Base-by-base conservation (phyloP, 768 basidiomycete species). In the Termitomyces sp. region DNA sequence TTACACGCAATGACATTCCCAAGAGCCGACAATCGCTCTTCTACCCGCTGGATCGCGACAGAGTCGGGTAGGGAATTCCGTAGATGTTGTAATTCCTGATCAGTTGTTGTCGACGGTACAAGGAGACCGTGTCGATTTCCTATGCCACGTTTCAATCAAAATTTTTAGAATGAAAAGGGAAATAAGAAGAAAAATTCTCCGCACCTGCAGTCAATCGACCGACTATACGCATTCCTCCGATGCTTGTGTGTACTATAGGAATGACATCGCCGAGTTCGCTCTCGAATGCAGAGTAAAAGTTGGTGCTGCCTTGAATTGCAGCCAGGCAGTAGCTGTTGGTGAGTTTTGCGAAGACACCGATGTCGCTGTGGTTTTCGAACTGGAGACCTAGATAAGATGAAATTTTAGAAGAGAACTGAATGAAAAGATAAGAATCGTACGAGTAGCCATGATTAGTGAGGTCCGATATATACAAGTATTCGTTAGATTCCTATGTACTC, bases 1-100 rank as follows among this genome's bases (percentile, higher is more conserved):
- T 98, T 99, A 76, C 92, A 95, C 13, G 93, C 94, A 71, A 99
- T 95, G 61, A 99, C 96, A 70, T 99, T 99, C 24, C 97, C 97
- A 28, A 99, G 86, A 0, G 97, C 97, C 20, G 93, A 96, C 61
- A 99, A 79, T 30, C 97, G 89, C 76, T 98, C 97, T 70, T 99
- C 97, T 55, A 99, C 89, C 20, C 97, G 85, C 71, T 98, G 97
- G 66, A 99, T 88, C 38, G 90, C 87, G 64, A 99, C 90, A n/a
- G 85, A 63, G 58, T 97, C 94, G 4, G 97, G 97, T 35, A 98
- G 82, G 10, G 94, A 84, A 70, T 98, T 99, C 35, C 97, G 89
- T 57, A 99, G 81, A 72, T 99, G 97, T 72, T 98, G 97, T 2
- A 98, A 84, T 71, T 99, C 97, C 69, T 98, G 97, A 71, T 98